Conservation (phyloP, 345 rosid genomes). For the Brassica incana region DNA sequence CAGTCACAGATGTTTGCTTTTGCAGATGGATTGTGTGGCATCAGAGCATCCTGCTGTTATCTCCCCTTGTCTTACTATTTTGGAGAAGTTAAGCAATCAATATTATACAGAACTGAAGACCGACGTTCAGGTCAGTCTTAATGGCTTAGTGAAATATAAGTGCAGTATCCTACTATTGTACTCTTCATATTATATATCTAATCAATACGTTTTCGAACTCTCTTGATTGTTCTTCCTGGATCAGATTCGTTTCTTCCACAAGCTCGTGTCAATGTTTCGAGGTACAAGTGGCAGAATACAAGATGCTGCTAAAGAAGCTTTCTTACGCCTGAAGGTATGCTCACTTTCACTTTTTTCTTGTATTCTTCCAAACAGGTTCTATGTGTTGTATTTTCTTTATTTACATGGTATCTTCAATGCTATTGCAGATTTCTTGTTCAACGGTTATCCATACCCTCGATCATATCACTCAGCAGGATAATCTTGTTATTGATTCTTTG, state of each 20-base stretch:
- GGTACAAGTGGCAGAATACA: constrained; percentile 60
- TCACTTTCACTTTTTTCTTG: neutral
- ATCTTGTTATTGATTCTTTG: constrained; percentile 35
- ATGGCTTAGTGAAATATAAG: constrained; percentile 5
- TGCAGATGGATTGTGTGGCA: constrained; percentile 60
- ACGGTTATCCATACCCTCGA: constrained; percentile 57
- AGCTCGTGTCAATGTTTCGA: constrained; percentile 60
- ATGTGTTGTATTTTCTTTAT: constrained; percentile 9
- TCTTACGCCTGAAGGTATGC: constrained; percentile 72
- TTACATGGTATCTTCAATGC: constrained; percentile 19
- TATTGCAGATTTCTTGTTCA: constrained; percentile 65
- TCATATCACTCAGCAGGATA: constrained; percentile 47
- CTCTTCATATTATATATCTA: neutral
- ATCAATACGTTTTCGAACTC: neutral
- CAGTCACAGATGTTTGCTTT: constrained; percentile 33
- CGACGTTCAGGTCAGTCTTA: constrained; percentile 68
- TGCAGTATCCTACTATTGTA: neutral
- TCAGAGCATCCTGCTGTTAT: constrained; percentile 55
- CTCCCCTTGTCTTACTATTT: constrained; percentile 64
- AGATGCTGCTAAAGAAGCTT: constrained; percentile 68
- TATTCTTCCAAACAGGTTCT: constrained; percentile 17
- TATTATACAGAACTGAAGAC: constrained; percentile 49
- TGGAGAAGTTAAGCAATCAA: constrained; percentile 59
- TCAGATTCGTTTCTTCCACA: constrained; percentile 65
- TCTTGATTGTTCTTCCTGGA: constrained; percentile 32